A percentile compares a stretch with the other conserved stretches of the same genome.
phyloP scores from a whole-genome alignment of 2,329 filamentous ascomycete genomes.

The Apiospora arundinis region DNA sequence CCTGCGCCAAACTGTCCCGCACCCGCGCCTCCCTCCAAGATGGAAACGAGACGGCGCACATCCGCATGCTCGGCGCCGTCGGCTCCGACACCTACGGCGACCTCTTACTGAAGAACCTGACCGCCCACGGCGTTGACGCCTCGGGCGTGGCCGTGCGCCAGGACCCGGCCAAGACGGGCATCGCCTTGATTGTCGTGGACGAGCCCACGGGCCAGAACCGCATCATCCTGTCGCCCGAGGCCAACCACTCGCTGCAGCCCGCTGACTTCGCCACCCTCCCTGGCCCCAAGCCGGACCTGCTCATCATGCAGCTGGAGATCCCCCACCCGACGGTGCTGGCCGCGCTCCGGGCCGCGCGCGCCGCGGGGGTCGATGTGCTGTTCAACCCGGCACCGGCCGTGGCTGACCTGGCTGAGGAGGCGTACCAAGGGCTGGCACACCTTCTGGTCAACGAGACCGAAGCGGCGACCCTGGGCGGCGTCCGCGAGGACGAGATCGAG shows the following conservation, averaged over 20 bases:
- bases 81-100: constrained; percentile 71
- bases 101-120: constrained; percentile 63
- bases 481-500: constrained; percentile 56
- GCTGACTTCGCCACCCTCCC: constrained; percentile 43
- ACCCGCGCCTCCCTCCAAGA: constrained; percentile 45
- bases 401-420: constrained; percentile 64
- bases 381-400: constrained; percentile 86
- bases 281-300: constrained; percentile 59
- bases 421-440: constrained; percentile 73
- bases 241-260: constrained; percentile 62
- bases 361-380: constrained; percentile 65
- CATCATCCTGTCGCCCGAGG: constrained; percentile 75
- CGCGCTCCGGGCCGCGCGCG: constrained; percentile 59
- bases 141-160: constrained; percentile 52
- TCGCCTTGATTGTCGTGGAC: constrained; percentile 80
- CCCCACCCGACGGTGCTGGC: constrained; percentile 69
- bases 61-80: constrained; percentile 78
- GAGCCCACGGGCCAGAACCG: constrained; percentile 75
- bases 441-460: constrained; percentile 92
- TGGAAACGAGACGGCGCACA: constrained; percentile 42
- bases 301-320: constrained; percentile 82
- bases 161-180: constrained; percentile 63
- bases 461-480: constrained; percentile 73
- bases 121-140: constrained; percentile 67
- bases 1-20: constrained; percentile 81